phyloP scores from a whole-genome alignment of 164 flowering plant genomes.

The Akebia trifoliata region DNA sequence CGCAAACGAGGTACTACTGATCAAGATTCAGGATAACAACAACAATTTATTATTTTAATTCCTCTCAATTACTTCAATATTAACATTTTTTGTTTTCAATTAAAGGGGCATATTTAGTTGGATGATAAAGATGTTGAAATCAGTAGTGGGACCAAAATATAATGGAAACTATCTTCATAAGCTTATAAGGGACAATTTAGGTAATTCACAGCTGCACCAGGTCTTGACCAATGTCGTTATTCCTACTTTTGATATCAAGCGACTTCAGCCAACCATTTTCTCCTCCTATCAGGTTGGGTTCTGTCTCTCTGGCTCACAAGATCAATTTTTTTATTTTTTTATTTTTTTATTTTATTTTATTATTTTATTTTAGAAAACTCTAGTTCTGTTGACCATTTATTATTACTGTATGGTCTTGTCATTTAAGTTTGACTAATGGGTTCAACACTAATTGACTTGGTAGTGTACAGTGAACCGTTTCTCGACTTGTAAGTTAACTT shows the following conservation, averaged over 20 bases:
- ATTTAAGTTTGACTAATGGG: too few species aligned
- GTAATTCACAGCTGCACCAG: slow-evolving; percentile 26
- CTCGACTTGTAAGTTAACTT: too few species aligned
- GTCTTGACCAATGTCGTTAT: slow-evolving; percentile 41
- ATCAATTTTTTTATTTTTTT: background rate
- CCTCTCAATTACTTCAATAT: background rate
- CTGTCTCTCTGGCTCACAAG: background rate
- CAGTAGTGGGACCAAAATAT: slow-evolving; percentile 30
- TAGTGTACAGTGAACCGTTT: too few species aligned
- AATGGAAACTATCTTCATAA: slow-evolving; percentile 37
- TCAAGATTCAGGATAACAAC: too few species aligned
- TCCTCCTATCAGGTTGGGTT: slow-evolving; percentile 34
- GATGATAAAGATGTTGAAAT: slow-evolving; percentile 4
- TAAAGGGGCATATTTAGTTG: slow-evolving; percentile 24
- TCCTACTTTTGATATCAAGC: slow-evolving; percentile 45
- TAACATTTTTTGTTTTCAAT: background rate
- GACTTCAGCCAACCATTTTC: slow-evolving; percentile 38
- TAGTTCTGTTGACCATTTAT: too few species aligned
- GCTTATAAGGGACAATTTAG: slow-evolving; percentile 11
- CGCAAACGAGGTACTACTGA: slow-evolving; percentile 24
- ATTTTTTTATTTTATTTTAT: background rate
- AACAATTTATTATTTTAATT: background rate
- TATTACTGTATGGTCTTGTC: too few species aligned
- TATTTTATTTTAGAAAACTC: too few species aligned
- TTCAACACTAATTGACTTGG: too few species aligned